Evolutionary conservation across 2,329 filamentous ascomycete species (phyloP).

Genomic region (Colletotrichum gigasporum): DNA sequence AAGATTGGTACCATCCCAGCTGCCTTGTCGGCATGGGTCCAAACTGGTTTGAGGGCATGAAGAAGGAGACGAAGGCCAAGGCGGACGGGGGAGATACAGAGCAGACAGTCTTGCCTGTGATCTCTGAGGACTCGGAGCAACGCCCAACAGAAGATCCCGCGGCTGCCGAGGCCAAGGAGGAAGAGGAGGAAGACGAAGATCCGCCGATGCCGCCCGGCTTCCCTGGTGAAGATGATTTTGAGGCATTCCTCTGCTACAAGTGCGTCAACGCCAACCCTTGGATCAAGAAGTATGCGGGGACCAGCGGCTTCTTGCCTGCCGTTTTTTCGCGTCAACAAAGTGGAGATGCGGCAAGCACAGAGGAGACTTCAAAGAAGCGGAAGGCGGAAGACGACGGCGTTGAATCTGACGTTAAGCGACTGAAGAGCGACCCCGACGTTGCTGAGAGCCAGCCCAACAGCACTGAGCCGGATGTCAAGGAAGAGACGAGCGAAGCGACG

Average conservation of each 20-base stretch:
- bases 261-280: conserved; percentile 89
- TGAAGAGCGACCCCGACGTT: conserved; percentile 53
- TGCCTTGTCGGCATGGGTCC: conserved; percentile 85
- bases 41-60: conserved; percentile 71
- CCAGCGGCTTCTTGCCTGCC: conserved; percentile 80
- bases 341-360: conserved; percentile 16
- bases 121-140: conserved; percentile 58
- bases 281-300: conserved; percentile 88
- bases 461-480: conserved; percentile 12
- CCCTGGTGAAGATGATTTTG: conserved; percentile 88
- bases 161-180: conserved; percentile 20
- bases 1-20: conserved; percentile 98
- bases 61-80: conserved; percentile 44
- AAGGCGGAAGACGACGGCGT: conserved; percentile 66
- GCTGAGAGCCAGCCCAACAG: conserved; percentile 19
- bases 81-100: neutral
- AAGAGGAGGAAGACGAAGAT: conserved; percentile 53
- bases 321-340: conserved; percentile 61
- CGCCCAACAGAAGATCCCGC: conserved; percentile 35
- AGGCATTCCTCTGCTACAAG: conserved; percentile 92
- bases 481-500: conserved; percentile 22
- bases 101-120: conserved; percentile 53
- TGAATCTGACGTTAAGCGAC: conserved; percentile 58
- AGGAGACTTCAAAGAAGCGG: conserved; percentile 66
- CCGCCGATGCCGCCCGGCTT: conserved; percentile 84